phyloP scores from a whole-genome alignment of 495 filamentous ascomycete species.

The Penicillium simplicissimum region DNA sequence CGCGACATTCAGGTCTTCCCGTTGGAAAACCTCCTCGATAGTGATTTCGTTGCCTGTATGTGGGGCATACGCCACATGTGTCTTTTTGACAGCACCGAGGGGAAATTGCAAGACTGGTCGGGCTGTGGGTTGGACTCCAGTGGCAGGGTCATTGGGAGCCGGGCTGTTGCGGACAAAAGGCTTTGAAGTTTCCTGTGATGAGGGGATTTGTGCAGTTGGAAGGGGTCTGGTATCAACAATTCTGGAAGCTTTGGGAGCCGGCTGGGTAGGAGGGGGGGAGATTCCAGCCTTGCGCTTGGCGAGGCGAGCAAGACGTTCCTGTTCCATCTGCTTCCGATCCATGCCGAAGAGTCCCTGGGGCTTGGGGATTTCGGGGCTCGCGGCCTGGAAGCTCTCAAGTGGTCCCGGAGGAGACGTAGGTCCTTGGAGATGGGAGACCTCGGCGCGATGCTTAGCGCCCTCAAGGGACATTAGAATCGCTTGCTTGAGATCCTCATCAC shows the following conservation, averaged over 20 bases:
- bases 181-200: neutral
- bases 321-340: conserved; percentile 82
- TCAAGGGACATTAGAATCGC: conserved; percentile 56
- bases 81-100: conserved; percentile 77
- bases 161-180: conserved; percentile 1
- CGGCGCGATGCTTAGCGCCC: neutral
- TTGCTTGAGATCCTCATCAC: conserved; percentile 49
- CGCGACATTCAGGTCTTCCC: conserved; percentile 66
- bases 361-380: neutral
- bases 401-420: neutral
- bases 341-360: conserved; percentile 48
- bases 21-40: conserved; percentile 86
- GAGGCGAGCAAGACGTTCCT: conserved; percentile 72
- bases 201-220: neutral
- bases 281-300: conserved; percentile 50
- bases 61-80: conserved; percentile 61
- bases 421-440: neutral
- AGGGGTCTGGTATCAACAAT: neutral
- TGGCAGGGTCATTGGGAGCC: conserved; percentile 2
- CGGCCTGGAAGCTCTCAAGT: neutral
- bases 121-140: conserved; percentile 19
- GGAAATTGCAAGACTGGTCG: conserved; percentile 59
- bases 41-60: conserved; percentile 73
- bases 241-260: conserved; percentile 9
- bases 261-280: neutral